Conservation (phyloP, 2,329 filamentous ascomycete genomes). For the Fusarium lateritium region DNA sequence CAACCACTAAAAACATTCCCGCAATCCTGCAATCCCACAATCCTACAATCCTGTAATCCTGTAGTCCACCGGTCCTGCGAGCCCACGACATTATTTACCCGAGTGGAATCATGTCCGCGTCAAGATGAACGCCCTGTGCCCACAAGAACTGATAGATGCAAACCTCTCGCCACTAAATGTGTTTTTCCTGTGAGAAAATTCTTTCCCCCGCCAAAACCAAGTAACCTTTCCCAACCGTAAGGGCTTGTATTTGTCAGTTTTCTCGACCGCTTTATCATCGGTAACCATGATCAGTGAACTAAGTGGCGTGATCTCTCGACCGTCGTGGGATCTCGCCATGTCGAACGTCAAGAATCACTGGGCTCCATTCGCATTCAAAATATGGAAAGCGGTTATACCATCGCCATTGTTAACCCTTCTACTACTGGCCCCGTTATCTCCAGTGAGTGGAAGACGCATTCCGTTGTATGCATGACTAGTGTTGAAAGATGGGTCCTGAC, state of each 20-base stretch:
- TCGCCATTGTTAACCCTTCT: not conserved
- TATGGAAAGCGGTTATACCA: not conserved
- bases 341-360: slow-evolving; percentile 4
- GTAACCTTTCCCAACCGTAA: no score
- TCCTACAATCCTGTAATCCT: not conserved
- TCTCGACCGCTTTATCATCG: no score
- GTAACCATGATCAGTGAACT: slow-evolving; percentile 1
- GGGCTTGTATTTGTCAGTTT: no score
- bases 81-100: not conserved
- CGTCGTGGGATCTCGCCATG: slow-evolving; percentile 5
- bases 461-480: no score
- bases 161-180: no score
- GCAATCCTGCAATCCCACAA: slow-evolving; percentile 5
- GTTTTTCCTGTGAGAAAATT: no score
- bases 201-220: no score
- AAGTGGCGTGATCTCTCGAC: not conserved
- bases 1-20: not conserved
- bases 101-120: no score
- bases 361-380: slow-evolving; percentile 5
- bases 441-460: not conserved
- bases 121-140: no score
- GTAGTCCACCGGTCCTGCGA: not conserved
- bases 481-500: not conserved
- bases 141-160: no score
- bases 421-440: not conserved